Evolutionary conservation across 2,329 filamentous ascomycete genomes (phyloP).

Genomic region (Alternaria angustiovoidea): DNA sequence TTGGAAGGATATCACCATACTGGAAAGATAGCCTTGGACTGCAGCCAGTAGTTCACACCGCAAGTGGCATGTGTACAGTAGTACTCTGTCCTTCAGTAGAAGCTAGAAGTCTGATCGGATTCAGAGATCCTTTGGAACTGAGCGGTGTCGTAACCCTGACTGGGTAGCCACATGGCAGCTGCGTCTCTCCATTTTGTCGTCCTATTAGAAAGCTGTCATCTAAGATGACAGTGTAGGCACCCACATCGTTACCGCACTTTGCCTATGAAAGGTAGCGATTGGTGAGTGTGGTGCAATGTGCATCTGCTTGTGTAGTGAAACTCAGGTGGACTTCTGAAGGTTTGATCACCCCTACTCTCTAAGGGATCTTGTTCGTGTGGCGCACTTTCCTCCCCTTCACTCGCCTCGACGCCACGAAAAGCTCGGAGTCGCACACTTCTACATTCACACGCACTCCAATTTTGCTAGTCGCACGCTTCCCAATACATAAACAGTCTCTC

Average conservation of each 20-base stretch:
- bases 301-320: neutral
- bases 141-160: neutral
- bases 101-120: neutral
- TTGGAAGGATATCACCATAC: neutral
- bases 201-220: neutral
- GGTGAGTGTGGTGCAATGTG: neutral
- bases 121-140: neutral
- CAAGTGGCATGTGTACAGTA: neutral
- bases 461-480: neutral
- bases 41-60: neutral
- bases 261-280: neutral
- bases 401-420: conserved; percentile 1
- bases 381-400: conserved; percentile 9
- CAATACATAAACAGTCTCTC: neutral
- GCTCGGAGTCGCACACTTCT: neutral
- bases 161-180: neutral
- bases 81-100: neutral
- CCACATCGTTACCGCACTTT: neutral
- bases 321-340: neutral
- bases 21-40: neutral
- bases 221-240: neutral
- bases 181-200: neutral
- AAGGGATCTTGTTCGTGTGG: neutral
- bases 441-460: neutral
- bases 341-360: neutral